phyloP scores from a whole-genome alignment of 345 rosid genomes.

The Ceriops zippeliana region DNA sequence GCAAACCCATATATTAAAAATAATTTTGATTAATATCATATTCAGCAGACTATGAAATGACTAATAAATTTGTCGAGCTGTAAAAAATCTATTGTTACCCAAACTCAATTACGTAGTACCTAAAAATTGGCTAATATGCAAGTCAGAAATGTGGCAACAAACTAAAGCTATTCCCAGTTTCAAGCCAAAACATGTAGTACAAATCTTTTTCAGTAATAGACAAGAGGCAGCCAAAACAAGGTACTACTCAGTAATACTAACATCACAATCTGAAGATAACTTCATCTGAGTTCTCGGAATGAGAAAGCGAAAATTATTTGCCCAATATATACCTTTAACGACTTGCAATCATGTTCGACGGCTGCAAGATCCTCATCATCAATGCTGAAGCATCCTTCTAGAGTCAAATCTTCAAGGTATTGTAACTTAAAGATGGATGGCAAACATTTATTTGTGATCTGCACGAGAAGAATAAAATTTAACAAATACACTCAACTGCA shows the following conservation, averaged over 20 bases:
- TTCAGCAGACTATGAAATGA: too few relatives aligned
- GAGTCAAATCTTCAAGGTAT: conserved; percentile 50
- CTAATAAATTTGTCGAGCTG: too few relatives aligned
- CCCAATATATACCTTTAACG: conserved; percentile 47
- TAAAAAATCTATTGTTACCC: too few relatives aligned
- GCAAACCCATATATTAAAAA: not conserved
- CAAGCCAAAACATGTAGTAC: too few relatives aligned
- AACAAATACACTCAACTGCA: not conserved
- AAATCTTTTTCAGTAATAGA: not conserved
- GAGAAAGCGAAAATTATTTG: conserved; percentile 3
- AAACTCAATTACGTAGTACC: too few relatives aligned
- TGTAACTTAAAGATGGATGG: conserved; percentile 48
- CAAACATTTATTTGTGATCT: conserved; percentile 58
- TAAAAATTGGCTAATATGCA: too few relatives aligned
- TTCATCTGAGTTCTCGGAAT: not conserved
- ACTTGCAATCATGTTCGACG: conserved; percentile 47
- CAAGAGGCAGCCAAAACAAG: not conserved
- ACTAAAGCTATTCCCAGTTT: not conserved
- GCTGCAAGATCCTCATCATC: conserved; percentile 47
- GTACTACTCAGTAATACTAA: not conserved
- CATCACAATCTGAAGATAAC: not conserved
- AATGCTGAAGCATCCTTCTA: conserved; percentile 68
- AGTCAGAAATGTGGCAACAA: too few relatives aligned
- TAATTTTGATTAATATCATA: too few relatives aligned
- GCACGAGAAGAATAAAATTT: conserved; percentile 15